A percentile compares a stretch with the other conserved stretches of the same genome.
These are phyloP conservation scores for Dorcoceras hygrometricum DNA, from an alignment of 257 asterid species.

Conservation along the genomic window DNA sequence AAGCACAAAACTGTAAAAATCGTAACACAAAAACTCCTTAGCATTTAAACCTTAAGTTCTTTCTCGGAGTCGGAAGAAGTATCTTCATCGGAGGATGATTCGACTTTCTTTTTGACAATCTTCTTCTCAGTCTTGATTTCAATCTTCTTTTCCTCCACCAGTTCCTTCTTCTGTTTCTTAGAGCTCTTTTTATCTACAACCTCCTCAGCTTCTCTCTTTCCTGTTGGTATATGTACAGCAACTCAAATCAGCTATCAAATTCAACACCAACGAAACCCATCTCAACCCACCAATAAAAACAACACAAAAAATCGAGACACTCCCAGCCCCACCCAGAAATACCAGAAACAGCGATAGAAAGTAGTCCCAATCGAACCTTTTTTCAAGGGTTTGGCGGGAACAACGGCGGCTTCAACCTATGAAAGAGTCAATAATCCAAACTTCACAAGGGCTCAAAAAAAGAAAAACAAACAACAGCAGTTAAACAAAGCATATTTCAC, in stretches of 20 bases:
- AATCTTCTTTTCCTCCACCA: neutral
- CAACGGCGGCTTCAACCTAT: constrained; percentile 36
- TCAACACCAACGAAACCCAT: neutral
- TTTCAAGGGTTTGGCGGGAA: constrained; percentile 47
- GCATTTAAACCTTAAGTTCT: neutral
- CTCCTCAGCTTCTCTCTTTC: neutral
- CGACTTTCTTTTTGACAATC: neutral
- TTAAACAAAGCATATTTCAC: neutral
- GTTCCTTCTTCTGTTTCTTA: neutral
- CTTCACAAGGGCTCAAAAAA: neutral
- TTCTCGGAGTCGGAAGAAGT: neutral
- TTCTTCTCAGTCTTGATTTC: neutral
- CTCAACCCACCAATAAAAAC: neutral
- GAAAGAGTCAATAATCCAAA: neutral
- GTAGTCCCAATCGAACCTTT: constrained; percentile 38
- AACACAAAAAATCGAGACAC: neutral
- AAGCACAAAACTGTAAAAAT: neutral
- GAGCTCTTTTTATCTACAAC: neutral
- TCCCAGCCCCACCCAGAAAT: neutral
- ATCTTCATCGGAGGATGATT: neutral
- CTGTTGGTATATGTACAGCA: neutral
- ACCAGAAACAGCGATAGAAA: too few species aligned
- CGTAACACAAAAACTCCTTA: neutral
- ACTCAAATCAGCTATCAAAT: neutral
- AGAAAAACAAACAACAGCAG: neutral